phyloP scores from a whole-genome alignment of 1,284 basidiomycete genomes.

The Sporisorium scitamineum region DNA sequence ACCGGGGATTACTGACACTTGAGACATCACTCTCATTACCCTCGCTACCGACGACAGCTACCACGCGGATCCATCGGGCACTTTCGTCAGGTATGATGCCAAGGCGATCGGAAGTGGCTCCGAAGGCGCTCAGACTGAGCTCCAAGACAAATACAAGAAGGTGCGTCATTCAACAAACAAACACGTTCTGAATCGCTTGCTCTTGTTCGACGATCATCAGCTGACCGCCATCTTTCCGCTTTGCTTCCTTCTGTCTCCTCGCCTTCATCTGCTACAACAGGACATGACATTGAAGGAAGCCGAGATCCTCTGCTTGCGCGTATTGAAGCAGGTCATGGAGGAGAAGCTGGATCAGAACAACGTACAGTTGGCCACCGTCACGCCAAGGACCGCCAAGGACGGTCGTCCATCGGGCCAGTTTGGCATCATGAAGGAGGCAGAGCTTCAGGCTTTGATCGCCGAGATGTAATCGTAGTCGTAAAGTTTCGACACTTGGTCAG shows the following conservation, averaged over 20 bases:
- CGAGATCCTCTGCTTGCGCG: slow-evolving; percentile 84
- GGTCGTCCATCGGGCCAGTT: slow-evolving; percentile 65
- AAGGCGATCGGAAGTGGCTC: slow-evolving; percentile 99
- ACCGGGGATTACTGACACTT: not conserved
- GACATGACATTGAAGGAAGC: slow-evolving; percentile 93
- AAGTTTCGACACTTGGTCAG: not conserved
- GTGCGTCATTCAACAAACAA: not conserved
- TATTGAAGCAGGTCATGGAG: slow-evolving; percentile 99
- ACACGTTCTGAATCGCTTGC: not conserved
- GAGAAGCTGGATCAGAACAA: slow-evolving; percentile 98
- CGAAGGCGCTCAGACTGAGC: slow-evolving; percentile 94
- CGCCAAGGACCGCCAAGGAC: slow-evolving; percentile 59
- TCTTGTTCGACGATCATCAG: not conserved
- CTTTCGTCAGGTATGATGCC: slow-evolving; percentile 95
- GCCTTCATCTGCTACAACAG: slow-evolving; percentile 70
- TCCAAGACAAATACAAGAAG: slow-evolving; percentile 98
- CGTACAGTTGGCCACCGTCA: slow-evolving; percentile 85
- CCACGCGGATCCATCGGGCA: slow-evolving; percentile 99
- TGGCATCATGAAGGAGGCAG: slow-evolving; percentile 61
- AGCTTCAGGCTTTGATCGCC: slow-evolving; percentile 65
- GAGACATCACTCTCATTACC: too few species aligned
- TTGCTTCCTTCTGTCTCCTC: too few species aligned
- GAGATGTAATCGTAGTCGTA: slow-evolving; percentile 54
- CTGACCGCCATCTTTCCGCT: not conserved
- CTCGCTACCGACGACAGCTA: slow-evolving; percentile 42